Evolutionary conservation across 2,329 filamentous ascomycete species (phyloP).

Genomic region (Colletotrichum tropicicola): DNA sequence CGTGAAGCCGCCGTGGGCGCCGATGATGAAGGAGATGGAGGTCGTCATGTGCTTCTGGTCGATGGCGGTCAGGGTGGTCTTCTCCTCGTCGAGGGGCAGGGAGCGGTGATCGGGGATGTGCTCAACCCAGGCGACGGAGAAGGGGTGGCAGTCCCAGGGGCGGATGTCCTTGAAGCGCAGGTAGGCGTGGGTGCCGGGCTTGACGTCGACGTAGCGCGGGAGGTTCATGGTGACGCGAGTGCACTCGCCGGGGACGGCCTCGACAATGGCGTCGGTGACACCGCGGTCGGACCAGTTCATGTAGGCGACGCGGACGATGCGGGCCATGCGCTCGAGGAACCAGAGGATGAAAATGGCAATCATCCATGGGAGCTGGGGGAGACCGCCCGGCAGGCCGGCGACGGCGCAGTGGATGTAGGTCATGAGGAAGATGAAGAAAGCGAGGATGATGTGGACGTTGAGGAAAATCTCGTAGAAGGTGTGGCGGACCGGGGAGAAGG

Average conservation of each 20-base stretch:
- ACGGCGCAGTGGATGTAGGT: conserved; percentile 83
- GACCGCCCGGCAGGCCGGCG: conserved; percentile 69
- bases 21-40: conserved; percentile 82
- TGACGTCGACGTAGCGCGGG: conserved; percentile 71
- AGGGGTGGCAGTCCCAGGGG: conserved; percentile 79
- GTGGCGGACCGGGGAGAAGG: conserved; percentile 84
- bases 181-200: conserved; percentile 79
- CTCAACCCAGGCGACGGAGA: conserved; percentile 80
- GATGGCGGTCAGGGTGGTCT: conserved; percentile 45
- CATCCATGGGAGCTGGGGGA: conserved; percentile 80
- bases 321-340: conserved; percentile 73
- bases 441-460: conserved; percentile 83
- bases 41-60: conserved; percentile 56
- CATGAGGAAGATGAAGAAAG: conserved; percentile 71
- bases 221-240: conserved; percentile 76
- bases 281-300: conserved; percentile 69
- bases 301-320: conserved; percentile 71
- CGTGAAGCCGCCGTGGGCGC: conserved; percentile 89
- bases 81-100: conserved; percentile 44
- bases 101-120: conserved; percentile 53
- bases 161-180: conserved; percentile 74
- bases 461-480: conserved; percentile 98
- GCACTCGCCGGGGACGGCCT: conserved; percentile 75
- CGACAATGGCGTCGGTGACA: conserved; percentile 71
- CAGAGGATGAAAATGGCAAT: conserved; percentile 80